Conservation (phyloP, 345 rosid genomes). For the Lepidium africanum region DNA sequence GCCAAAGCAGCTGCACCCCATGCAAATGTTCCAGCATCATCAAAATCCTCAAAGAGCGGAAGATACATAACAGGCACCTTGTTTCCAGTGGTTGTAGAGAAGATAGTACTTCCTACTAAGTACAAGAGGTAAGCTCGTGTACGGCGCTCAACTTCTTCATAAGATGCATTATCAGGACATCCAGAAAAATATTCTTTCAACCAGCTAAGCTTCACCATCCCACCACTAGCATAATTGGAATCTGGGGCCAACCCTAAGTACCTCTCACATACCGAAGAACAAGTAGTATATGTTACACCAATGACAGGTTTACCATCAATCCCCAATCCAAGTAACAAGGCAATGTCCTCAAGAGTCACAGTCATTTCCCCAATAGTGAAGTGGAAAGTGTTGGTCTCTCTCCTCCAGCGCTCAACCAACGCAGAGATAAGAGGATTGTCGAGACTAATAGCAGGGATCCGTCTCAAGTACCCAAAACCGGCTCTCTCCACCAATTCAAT, state of each 20-base stretch:
- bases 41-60: conserved; percentile 76
- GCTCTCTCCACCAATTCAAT: conserved; percentile 78
- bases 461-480: conserved; percentile 78
- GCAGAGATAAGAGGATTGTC: conserved; percentile 94
- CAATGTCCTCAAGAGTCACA: conserved; percentile 75
- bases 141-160: conserved; percentile 52
- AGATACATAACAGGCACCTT: conserved; percentile 98
- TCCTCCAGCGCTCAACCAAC: conserved; percentile 92
- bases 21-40: conserved; percentile 72
- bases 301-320: conserved; percentile 91
- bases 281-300: conserved; percentile 81
- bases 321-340: conserved; percentile 67
- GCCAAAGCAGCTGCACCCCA: conserved; percentile 97
- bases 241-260: conserved; percentile 68
- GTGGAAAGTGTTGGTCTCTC: conserved; percentile 93
- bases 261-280: conserved; percentile 54
- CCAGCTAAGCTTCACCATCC: conserved; percentile 99
- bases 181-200: conserved; percentile 76
- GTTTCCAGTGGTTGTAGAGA: conserved; percentile 93
- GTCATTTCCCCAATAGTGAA: conserved; percentile 89
- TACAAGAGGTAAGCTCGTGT: conserved; percentile 90
- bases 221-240: conserved; percentile 83
- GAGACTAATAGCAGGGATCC: conserved; percentile 88
- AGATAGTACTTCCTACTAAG: conserved; percentile 88
- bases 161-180: conserved; percentile 54